Percentiles rank a stretch among this genome's conserved stretches.
phyloP scores from a whole-genome alignment of 331 rosid genomes.

The Acacia pycnantha region DNA sequence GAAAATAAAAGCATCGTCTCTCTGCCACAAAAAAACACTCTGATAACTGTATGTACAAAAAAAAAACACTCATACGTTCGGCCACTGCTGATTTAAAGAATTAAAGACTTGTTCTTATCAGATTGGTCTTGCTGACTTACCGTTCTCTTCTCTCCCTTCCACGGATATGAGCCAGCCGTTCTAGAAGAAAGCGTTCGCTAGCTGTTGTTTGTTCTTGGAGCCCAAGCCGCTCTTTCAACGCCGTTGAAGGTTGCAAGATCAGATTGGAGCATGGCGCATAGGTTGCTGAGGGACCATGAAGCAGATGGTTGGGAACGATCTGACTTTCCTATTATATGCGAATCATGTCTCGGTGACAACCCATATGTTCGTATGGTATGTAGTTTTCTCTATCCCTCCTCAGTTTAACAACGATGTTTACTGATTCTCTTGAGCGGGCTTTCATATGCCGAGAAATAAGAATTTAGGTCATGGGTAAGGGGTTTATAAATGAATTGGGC shows the following conservation, averaged over 20 bases:
- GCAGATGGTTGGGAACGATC: constrained; percentile 98
- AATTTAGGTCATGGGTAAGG: background rate
- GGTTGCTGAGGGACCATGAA: constrained; percentile 76
- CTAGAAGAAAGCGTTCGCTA: background rate
- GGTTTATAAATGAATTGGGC: background rate
- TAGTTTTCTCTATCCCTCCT: background rate
- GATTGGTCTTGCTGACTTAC: too few relatives aligned
- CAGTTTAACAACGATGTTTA: background rate
- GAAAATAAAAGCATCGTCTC: background rate
- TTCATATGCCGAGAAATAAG: background rate
- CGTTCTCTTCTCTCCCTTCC: too few relatives aligned
- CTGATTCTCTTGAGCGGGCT: background rate
- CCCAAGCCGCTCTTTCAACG: background rate
- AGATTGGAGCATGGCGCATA: constrained; percentile 64
- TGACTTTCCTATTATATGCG: constrained; percentile 93
- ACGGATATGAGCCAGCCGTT: too few relatives aligned
- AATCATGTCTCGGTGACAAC: constrained; percentile 89
- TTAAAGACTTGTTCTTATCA: too few relatives aligned
- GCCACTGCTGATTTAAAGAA: too few relatives aligned
- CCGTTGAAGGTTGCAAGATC: background rate
- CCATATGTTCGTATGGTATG: constrained; percentile 92
- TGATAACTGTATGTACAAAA: constrained; percentile 26
- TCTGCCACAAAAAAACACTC: background rate
- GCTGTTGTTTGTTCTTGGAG: background rate
- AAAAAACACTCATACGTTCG: background rate